Evolutionary conservation across 441 rosid genomes (phyloP), one percentile per base, ranked within the genome.

Genomic region (Bruguiera hainesii): DNA sequence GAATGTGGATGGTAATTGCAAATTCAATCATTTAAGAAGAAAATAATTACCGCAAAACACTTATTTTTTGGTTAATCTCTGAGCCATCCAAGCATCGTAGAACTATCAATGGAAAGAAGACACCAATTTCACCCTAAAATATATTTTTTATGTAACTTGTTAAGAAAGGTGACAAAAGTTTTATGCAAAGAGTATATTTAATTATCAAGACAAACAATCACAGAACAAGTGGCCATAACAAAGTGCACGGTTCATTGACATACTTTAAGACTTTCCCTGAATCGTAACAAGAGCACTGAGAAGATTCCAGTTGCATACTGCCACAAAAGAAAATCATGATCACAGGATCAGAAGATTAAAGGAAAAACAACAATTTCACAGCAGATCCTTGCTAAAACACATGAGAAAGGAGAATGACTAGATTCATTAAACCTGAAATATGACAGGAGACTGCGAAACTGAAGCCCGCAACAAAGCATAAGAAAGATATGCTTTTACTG

Each of bases 261-360:
- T 88, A 96, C 99, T 80, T 96, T 93, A 59, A 96, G 97, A 84
- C 99, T 91, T 79, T 89, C 99, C 79, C 98, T 81, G 80, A 93
- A 91, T 60, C 93, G 89, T 80, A 86, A 80, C 75, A 96, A 75
- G 83, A 93, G 98, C 73, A 96, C 91, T 9, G 89, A 86, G 86
- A 93, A 96, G 70, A 96, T 89, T 80, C 98, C 98, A 81, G 94
- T 83, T 73, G 98, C 98, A 77, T 93, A 89, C 99, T 96, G 98
- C 82, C 78, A 81, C 49, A 63, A 82, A 66, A 77, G 61, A 64
- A 69, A 77, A 60, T 65, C 60, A 73, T 39, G 69, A 74, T 76
- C 66, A 80, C 6, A 7, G 7, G 29, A 23, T 53, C 15, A 6
- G 1, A 10, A 10, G 28, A 55, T 11, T 9, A 26, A 69, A 77